Evolutionary conservation across 2,329 filamentous ascomycete genomes (phyloP), one percentile per base, ranked within the genome.

Genomic region (Colletotrichum phormii): DNA sequence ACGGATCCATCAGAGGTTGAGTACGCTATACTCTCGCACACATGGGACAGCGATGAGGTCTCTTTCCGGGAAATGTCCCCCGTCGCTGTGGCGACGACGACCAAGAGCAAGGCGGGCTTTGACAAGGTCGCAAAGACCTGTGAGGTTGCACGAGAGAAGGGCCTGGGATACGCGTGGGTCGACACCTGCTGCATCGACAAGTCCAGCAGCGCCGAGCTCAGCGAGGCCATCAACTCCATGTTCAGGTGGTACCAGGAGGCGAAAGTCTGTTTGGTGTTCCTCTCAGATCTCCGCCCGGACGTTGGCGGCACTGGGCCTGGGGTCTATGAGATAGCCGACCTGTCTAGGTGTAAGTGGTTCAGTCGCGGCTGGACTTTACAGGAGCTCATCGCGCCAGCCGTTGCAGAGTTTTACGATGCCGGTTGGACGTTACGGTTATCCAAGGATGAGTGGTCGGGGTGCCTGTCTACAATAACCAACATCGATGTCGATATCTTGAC

Each of bases 151-250:
- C n/a, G 49, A 1, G 11, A 51, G 11, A 12, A 55, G 3, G 65
- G 67, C 4, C 58, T 73, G 5, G 26, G 61, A 11, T 76, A 78
- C 62, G 67, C 73, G 12, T 79, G 78, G 77, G 62, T 76, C 12
- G 78, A 78, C 51, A 79, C 77, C 0, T 77, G 75, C 59, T 79
- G 78, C 67, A 79, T 79, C 53, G 76, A 79, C 69, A 78, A 79
- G 63, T 64, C 63, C n/a, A 77, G 75, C 69, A 77, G 75, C 37
- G 72, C 73, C 4, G 77, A 78, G 55, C 64, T 79, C 4, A 69
- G 71, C 13, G 76, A 78, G 46, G 75, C 75, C 2, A 76, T 77
- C 37, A 76, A 76, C 35, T 75, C 74, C 13, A 63, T 76, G 75
- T 77, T 67, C 24, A 12, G 37, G 1, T 78, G 77, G 77, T 79